Evolutionary conservation across 2,329 filamentous ascomycete genomes (phyloP).

Genomic region (Boeremia lycopersici): DNA sequence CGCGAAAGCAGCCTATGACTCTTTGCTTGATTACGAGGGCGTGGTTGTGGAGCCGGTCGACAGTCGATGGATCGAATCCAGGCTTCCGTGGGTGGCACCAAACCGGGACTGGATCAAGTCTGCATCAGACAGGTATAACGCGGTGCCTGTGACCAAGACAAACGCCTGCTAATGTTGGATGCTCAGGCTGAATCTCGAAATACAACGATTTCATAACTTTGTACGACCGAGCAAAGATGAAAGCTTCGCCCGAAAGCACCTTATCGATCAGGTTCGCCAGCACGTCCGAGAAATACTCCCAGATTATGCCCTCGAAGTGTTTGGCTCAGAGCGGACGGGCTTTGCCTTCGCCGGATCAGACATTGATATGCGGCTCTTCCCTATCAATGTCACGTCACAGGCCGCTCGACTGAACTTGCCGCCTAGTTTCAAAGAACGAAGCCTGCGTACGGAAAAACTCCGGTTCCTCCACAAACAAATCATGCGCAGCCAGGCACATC

Average conservation of each 20-base stretch:
- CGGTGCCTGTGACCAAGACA: neutral
- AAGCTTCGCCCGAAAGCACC: conserved; percentile 41
- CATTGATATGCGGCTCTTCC: conserved; percentile 56
- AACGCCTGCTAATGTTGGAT: neutral
- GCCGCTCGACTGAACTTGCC: conserved; percentile 17
- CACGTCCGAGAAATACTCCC: conserved; percentile 28
- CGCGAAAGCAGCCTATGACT: conserved; percentile 17
- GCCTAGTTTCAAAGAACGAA: conserved; percentile 20
- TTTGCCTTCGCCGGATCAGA: conserved; percentile 60
- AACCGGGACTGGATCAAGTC: neutral
- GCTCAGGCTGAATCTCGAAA: conserved; percentile 36
- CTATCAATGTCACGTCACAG: conserved; percentile 4
- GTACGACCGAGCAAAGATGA: conserved; percentile 52
- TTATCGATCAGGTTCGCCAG: conserved; percentile 40
- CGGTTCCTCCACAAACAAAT: conserved; percentile 4
- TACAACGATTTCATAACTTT: conserved; percentile 35
- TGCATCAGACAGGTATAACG: conserved; percentile 18
- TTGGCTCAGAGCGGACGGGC: conserved; percentile 61
- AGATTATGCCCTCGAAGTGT: conserved; percentile 48
- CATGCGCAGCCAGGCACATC: neutral
- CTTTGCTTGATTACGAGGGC: conserved; percentile 24
- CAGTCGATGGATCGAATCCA: neutral
- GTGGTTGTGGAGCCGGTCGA: conserved; percentile 22
- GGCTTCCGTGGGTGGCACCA: conserved; percentile 25
- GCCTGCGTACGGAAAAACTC: conserved; percentile 6